Percentiles rank a stretch among this genome's conserved stretches.
Conservation (phyloP, 2,329 filamentous ascomycete genomes). For the Tympanopsis confertula region DNA sequence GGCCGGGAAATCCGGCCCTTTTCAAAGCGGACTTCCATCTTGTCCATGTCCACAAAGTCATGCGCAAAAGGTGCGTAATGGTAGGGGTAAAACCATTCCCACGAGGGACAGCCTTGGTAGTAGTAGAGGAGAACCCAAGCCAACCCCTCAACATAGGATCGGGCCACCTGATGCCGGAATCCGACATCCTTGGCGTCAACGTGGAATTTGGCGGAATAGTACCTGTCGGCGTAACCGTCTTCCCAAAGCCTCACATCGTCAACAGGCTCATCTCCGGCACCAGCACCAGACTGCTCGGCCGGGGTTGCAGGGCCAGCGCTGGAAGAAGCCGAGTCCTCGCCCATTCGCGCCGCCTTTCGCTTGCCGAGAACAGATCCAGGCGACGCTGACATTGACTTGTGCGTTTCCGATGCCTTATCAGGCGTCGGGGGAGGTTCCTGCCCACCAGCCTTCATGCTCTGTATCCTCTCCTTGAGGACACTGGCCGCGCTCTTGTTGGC, state of each 20-base stretch:
- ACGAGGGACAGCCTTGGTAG: slow-evolving; percentile 93
- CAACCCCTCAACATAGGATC: slow-evolving; percentile 86
- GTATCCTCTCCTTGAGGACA: slow-evolving; percentile 69
- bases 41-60: slow-evolving; percentile 75
- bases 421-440: neutral
- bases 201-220: slow-evolving; percentile 94
- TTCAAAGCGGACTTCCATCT: slow-evolving; percentile 70
- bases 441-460: slow-evolving; percentile 27
- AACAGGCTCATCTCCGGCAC: slow-evolving; percentile 50
- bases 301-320: slow-evolving; percentile 48
- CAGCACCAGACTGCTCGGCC: slow-evolving; percentile 29
- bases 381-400: slow-evolving; percentile 16
- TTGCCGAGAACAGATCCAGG: slow-evolving; percentile 51
- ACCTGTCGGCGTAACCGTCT: slow-evolving; percentile 84
- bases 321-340: slow-evolving; percentile 39
- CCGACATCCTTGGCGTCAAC: slow-evolving; percentile 69
- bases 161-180: slow-evolving; percentile 80
- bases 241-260: slow-evolving; percentile 91
- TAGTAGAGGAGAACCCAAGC: slow-evolving; percentile 95
- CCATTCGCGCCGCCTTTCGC: slow-evolving; percentile 63
- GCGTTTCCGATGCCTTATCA: slow-evolving; percentile 5
- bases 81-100: slow-evolving; percentile 99
- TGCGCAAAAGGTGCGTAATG: slow-evolving; percentile 96
- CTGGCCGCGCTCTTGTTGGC: slow-evolving; percentile 94
- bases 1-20: slow-evolving; percentile 78